Conservation (phyloP, 2,329 filamentous ascomycete genomes). For the Fusarium sp. region DNA sequence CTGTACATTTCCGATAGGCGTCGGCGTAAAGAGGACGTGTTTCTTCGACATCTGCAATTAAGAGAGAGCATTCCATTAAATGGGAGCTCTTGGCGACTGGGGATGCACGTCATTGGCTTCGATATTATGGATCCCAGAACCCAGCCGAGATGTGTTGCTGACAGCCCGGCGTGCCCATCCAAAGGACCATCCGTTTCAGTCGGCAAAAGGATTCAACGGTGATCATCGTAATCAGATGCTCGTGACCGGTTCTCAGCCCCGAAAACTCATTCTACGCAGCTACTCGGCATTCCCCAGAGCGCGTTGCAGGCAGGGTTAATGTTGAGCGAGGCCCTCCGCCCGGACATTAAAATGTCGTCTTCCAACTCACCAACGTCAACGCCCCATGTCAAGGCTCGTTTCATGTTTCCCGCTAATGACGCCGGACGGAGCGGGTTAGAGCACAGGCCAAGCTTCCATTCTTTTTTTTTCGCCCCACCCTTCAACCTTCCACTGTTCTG, state of each 20-base stretch:
- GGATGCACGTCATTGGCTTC: slow-evolving; percentile 8
- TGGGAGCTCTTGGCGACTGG: not conserved
- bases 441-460: slow-evolving; percentile 36
- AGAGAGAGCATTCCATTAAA: not conserved
- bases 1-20: not conserved
- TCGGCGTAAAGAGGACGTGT: not conserved
- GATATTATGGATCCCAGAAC: slow-evolving; percentile 1
- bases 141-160: slow-evolving; percentile 1
- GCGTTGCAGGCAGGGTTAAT: slow-evolving; percentile 8
- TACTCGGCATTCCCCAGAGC: not conserved
- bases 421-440: slow-evolving; percentile 36
- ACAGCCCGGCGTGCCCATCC: not conserved
- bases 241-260: not conserved
- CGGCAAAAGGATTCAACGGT: not conserved
- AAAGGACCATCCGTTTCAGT: not conserved
- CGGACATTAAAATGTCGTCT: slow-evolving; percentile 35
- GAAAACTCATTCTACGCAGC: not conserved
- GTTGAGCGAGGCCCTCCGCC: slow-evolving; percentile 17
- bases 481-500: slow-evolving; percentile 17
- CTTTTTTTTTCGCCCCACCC: slow-evolving; percentile 26
- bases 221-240: not conserved
- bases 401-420: slow-evolving; percentile 47
- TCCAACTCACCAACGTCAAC: slow-evolving; percentile 22
- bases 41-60: not conserved
- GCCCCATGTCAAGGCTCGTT: slow-evolving; percentile 35